Evolutionary conservation across 2,329 filamentous ascomycete species (phyloP), one percentile per base, ranked within the genome.

Genomic region (Pyricularia pennisetigena): DNA sequence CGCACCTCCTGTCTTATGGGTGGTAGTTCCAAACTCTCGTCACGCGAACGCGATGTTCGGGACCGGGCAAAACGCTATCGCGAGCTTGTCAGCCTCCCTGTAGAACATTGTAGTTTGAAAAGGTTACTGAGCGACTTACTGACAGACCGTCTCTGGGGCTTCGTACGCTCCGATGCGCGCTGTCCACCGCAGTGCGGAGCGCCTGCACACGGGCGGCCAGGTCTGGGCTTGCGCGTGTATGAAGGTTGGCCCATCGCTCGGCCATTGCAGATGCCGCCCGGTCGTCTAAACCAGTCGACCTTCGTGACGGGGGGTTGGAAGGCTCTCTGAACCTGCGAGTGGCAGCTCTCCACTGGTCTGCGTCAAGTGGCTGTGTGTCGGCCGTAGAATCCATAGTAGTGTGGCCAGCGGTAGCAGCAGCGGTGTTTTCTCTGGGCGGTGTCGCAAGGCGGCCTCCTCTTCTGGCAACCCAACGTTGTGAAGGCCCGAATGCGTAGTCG

Each of bases 271-370:
- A 68, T 29, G 71, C 69, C 10, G 72, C 68, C 4, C 71, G 73
- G 30, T 72, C 70, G 67, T 71, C 70, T 5, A 71, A 66, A 4
- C 67, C 62, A 32, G 69, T 66, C 28, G 67, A 62, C 66, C 70
- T 69, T 20, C 61, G 63, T 16, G 65, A n/a, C 14, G 49, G 35
- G 5, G 65, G 41, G 41, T 65, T 68, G 7, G 66, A 63, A 35
- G 69, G 29, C 66, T 35, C 23, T 16, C 28, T 82, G 35, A 76
- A 78, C 10, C 86, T 86, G 65, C 76, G 75, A 0, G 78, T 59
- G 23, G 66, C 32, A 49, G 66, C 29, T 23, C 57, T 64, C 12
- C 28, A 49, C 5, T 62, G 59, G 16, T 28, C 24, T 28, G 23
- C 63, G 20, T 32, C 63, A 20, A 9, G 30, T 3, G 63, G 32